Evolutionary conservation across 768 basidiomycete genomes (phyloP), one percentile per base, ranked within the genome.

Genomic region (Ephemerocybe angulata): DNA sequence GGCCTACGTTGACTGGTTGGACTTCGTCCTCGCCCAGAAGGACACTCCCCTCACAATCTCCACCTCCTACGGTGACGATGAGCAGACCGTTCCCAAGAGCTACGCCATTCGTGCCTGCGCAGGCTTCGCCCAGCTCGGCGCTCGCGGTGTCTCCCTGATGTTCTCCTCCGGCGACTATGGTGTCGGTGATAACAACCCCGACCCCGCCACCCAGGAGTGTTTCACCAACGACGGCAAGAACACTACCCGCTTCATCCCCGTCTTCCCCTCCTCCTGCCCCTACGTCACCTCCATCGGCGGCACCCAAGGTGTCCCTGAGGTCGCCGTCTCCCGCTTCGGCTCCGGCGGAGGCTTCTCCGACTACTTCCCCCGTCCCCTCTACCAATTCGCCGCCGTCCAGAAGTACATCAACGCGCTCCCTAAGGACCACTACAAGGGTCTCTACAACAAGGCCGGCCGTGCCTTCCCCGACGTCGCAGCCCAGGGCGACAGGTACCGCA

Each of bases 341-440:
- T 88, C 86, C 11, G 85, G 86, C 1, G 88, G 88, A 31, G 87
- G 88, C 2, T 90, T 89, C 71, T 87, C 85, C 63, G 74, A 86
- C 58, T 81, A 82, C 51, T 86, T 84, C 65, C 0, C 59, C 21
- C 79, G 78, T 22, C 86, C 86, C 3, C 4, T 30, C 0, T 87
- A 84, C 63, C 86, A 88, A 62, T 55, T 77, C 0, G 27, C 22
- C 2, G 77, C 70, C 4, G 83, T 85, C 1, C 31, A 55, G 2
- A 60, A 61, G 1, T 87, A 75, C 66, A 67, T 87, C 38, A 52
- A 65, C 4, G 68, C 63, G 2, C 75, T 86, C 37, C 72, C 75
- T 2, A 68, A 74, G 6, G 75, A 73, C 33, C 77, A 73, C 0
- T 87, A 84, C 57, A 59, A 76, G 21, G 85, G 83, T 31, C 70